Evolutionary conservation across 495 filamentous ascomycete genomes (phyloP).

Genomic region (Hypoxylon lienhwacheense): DNA sequence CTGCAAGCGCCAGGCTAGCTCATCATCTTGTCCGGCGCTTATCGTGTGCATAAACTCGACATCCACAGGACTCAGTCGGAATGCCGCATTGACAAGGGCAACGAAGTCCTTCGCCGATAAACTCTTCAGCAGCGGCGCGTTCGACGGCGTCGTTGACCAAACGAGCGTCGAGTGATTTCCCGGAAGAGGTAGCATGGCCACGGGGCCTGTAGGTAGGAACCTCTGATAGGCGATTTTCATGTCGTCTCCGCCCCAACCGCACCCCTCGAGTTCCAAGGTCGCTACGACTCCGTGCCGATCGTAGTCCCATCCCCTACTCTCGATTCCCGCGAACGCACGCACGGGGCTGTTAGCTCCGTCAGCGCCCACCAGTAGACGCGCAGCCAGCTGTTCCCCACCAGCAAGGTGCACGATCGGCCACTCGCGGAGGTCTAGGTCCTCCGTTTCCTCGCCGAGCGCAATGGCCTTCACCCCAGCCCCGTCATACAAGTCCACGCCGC

Average conservation of each 20-base stretch:
- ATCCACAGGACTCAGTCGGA: conserved; percentile 78
- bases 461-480: conserved; percentile 77
- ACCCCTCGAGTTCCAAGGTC: conserved; percentile 70
- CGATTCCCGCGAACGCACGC: conserved; percentile 82
- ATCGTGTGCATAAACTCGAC: conserved; percentile 75
- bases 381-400: conserved; percentile 63
- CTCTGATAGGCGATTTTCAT: conserved; percentile 86
- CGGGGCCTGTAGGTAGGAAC: conserved; percentile 88
- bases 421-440: conserved; percentile 72
- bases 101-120: conserved; percentile 71
- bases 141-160: conserved; percentile 82
- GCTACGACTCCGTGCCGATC: conserved; percentile 87
- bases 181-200: conserved; percentile 88
- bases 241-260: conserved; percentile 55
- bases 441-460: conserved; percentile 66
- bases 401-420: conserved; percentile 83
- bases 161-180: conserved; percentile 81
- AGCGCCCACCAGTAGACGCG: conserved; percentile 86
- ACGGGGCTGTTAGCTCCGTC: conserved; percentile 96
- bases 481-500: conserved; percentile 69
- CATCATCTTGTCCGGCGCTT: conserved; percentile 63
- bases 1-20: conserved; percentile 78
- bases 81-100: conserved; percentile 90
- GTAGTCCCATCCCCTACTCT: conserved; percentile 91
- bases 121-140: conserved; percentile 78